Percentiles rank a stretch among this genome's conserved stretches.
phyloP scores from a whole-genome alignment of 192 early-diverging fungal species.

The Geranomyces michiganensis region DNA sequence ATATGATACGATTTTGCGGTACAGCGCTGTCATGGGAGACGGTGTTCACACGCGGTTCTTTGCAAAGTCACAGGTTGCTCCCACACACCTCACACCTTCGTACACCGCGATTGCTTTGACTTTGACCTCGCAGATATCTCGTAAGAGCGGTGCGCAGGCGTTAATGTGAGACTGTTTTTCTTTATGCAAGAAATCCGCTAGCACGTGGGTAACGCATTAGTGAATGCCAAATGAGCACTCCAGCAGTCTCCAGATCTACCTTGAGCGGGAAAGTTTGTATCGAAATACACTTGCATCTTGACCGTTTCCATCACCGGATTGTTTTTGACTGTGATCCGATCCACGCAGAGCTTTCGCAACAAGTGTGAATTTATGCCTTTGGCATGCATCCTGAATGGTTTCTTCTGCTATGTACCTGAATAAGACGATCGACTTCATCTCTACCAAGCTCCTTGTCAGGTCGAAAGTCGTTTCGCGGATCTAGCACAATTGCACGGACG shows the following conservation, averaged over 20 bases:
- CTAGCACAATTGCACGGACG: slow-evolving; percentile 59
- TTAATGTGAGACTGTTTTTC: slow-evolving; percentile 51
- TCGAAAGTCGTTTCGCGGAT: slow-evolving; percentile 57
- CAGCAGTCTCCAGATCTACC: slow-evolving; percentile 32
- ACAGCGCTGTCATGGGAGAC: slow-evolving; percentile 39
- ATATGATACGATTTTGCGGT: slow-evolving; percentile 63
- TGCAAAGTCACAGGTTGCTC: too few species aligned
- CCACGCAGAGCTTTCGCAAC: slow-evolving; percentile 50
- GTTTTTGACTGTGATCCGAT: slow-evolving; percentile 45
- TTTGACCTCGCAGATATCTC: slow-evolving; percentile 56
- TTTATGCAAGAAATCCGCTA: slow-evolving; percentile 60
- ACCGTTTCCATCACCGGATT: slow-evolving; percentile 53
- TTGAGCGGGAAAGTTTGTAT: slow-evolving; percentile 63
- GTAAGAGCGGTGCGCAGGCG: slow-evolving; percentile 46
- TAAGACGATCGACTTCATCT: slow-evolving; percentile 58
- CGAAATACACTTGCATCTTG: slow-evolving; percentile 68
- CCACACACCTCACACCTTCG: slow-evolving; percentile 50
- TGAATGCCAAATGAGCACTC: background rate
- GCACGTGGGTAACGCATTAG: background rate
- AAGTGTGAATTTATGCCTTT: background rate
- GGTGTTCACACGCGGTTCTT: background rate
- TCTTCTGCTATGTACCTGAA: slow-evolving; percentile 39
- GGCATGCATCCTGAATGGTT: background rate
- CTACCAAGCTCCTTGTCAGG: slow-evolving; percentile 55
- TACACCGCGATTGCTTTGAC: slow-evolving; percentile 50